Conservation (phyloP, 257 asterid species). For the Salvia rosmarinus region DNA sequence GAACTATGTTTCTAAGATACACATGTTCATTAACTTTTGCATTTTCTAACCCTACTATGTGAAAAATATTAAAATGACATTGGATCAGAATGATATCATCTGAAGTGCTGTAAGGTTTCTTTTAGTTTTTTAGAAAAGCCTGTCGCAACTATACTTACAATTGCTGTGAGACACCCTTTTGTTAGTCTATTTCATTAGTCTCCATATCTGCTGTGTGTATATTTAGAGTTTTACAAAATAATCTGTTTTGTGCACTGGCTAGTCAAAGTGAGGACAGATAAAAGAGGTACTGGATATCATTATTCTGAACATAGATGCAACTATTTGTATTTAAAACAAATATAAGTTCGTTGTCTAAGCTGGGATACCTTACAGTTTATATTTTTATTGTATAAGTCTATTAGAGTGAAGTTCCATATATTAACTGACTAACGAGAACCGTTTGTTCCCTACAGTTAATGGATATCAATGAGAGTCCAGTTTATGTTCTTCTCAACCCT, state of each 20-base stretch:
- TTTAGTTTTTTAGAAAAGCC: neutral
- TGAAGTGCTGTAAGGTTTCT: constrained; percentile 6
- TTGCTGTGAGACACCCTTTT: neutral
- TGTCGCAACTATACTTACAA: neutral
- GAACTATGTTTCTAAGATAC: constrained; percentile 3
- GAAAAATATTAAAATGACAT: neutral
- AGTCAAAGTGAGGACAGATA: constrained; percentile 12
- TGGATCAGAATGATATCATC: neutral
- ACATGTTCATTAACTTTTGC: neutral
- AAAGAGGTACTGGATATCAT: neutral
- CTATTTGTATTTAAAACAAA: neutral
- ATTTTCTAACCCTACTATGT: constrained; percentile 16
- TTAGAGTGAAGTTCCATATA: constrained; percentile 3
- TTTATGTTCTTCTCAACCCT: constrained; percentile 92
- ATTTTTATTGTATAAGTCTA: neutral
- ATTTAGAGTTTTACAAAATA: neutral
- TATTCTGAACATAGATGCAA: constrained; percentile 10
- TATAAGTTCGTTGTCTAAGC: neutral
- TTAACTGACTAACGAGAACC: constrained; percentile 18
- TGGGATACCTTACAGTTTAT: constrained; percentile 5
- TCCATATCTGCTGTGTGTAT: constrained; percentile 3
- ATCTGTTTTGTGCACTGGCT: neutral
- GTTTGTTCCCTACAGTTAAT: constrained; percentile 58
- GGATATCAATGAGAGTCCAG: constrained; percentile 97
- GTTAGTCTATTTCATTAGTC: neutral